A percentile compares a stretch with the other conserved stretches of the same genome.
phyloP scores from a whole-genome alignment of 169 alveolate genomes.

The Plasmodium berghei region DNA sequence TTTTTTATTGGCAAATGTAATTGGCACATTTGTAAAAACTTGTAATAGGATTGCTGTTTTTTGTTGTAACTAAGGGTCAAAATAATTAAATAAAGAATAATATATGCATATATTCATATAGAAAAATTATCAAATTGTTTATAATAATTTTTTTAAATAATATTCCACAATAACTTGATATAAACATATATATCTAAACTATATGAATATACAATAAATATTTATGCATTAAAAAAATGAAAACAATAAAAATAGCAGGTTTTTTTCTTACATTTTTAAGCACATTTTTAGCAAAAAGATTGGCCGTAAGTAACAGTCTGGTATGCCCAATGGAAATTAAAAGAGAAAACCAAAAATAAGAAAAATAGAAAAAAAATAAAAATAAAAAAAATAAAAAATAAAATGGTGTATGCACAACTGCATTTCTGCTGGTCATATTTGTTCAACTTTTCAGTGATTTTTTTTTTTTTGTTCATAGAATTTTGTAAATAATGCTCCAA shows the following conservation, averaged over 20 bases:
- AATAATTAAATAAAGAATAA: too few relatives aligned
- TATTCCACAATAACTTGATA: neutral
- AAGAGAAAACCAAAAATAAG: neutral
- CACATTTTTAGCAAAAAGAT: constrained; percentile 27
- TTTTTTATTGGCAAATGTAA: too few relatives aligned
- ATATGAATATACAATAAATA: too few relatives aligned
- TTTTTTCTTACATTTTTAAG: constrained; percentile 5
- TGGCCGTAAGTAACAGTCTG: constrained; percentile 5
- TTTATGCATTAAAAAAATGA: constrained; percentile 11
- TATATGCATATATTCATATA: too few relatives aligned
- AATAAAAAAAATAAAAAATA: neutral
- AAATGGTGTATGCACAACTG: neutral
- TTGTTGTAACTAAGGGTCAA: too few relatives aligned
- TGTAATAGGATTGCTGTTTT: too few relatives aligned
- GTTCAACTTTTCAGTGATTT: neutral
- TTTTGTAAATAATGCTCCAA: constrained; percentile 44
- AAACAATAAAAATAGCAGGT: neutral
- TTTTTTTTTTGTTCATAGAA: constrained; percentile 33
- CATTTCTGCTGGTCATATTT: too few relatives aligned
- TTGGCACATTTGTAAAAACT: too few relatives aligned
- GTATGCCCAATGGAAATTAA: constrained; percentile 1
- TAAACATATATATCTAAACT: constrained; percentile 5
- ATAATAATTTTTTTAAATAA: neutral
- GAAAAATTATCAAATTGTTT: too few relatives aligned
- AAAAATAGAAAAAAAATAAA: neutral